A percentile compares a stretch with the other conserved stretches of the same genome.
Evolutionary conservation across 2,329 filamentous ascomycete species (phyloP).

Genomic region (Basipetospora sp.): DNA sequence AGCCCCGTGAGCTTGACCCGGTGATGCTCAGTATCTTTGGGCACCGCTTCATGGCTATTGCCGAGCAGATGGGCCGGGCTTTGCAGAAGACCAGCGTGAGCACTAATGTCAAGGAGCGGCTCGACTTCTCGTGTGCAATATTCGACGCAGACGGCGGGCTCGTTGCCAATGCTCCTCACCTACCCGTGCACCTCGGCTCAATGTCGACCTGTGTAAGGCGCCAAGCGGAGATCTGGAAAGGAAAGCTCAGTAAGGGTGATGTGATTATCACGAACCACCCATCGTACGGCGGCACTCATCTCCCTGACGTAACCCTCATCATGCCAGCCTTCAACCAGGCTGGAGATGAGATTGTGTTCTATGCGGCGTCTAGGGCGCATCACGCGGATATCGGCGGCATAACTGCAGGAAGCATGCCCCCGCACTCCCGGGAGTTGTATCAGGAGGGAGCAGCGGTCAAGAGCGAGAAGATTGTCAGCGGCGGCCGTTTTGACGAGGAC

Average conservation of each 20-base stretch:
- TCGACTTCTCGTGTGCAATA: constrained; percentile 70
- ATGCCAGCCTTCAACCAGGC: constrained; percentile 57
- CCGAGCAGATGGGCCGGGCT: constrained; percentile 69
- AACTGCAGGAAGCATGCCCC: constrained; percentile 67
- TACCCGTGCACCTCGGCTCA: constrained; percentile 66
- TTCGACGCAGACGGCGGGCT: constrained; percentile 63
- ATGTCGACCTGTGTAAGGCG: constrained; percentile 72
- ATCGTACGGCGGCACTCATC: constrained; percentile 67
- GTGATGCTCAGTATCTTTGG: constrained; percentile 70
- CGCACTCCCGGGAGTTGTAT: constrained; percentile 49
- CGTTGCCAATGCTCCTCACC: constrained; percentile 65
- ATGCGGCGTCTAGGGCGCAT: constrained; percentile 65
- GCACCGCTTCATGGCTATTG: constrained; percentile 74
- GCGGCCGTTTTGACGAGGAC: constrained; percentile 64
- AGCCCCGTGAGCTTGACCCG: constrained; percentile 34
- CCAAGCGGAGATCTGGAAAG: constrained; percentile 66
- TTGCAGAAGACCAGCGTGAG: constrained; percentile 69
- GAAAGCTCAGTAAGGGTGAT: constrained; percentile 61
- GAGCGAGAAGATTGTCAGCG: constrained; percentile 56
- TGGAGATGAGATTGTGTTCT: constrained; percentile 62
- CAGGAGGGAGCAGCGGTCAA: constrained; percentile 50
- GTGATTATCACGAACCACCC: constrained; percentile 75
- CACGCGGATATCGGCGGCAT: constrained; percentile 79
- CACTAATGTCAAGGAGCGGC: constrained; percentile 68
- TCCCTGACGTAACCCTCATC: constrained; percentile 69